phyloP scores from a whole-genome alignment of 2,329 filamentous ascomycete genomes.

The Verticillium klebahnii region DNA sequence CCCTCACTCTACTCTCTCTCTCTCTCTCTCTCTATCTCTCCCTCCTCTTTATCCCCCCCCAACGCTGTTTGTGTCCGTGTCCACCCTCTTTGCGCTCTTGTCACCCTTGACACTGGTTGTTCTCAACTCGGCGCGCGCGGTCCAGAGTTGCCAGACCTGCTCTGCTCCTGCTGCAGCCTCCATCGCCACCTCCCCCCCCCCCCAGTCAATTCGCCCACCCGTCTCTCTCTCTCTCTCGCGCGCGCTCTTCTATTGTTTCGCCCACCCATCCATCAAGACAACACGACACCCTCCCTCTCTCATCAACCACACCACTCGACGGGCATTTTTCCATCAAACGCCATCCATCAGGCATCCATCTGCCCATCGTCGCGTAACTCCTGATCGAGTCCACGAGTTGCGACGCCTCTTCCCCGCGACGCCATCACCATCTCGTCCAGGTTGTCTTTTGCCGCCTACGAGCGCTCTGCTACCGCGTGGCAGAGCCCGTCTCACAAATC shows the following conservation, averaged over 20 bases:
- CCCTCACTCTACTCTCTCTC: not conserved
- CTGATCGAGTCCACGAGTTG: not conserved
- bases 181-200: not conserved
- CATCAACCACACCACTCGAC: not conserved
- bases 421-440: not conserved
- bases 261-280: not conserved
- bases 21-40: constrained; percentile 2
- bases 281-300: not conserved
- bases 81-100: not conserved
- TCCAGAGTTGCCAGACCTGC: not conserved
- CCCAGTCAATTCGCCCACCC: not conserved
- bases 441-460: not conserved
- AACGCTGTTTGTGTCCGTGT: constrained; percentile 3
- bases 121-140: not conserved
- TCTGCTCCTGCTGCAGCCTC: not conserved
- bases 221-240: not conserved
- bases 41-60: not conserved
- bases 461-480: not conserved
- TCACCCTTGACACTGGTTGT: not conserved
- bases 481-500: not conserved
- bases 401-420: not conserved
- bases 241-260: not conserved
- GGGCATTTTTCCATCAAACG: not conserved
- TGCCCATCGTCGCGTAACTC: not conserved
- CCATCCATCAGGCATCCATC: not conserved